These are phyloP conservation scores for Zygoascus flipseniorum DNA, from an alignment of 805 yeast genomes.

Conservation along the genomic window DNA sequence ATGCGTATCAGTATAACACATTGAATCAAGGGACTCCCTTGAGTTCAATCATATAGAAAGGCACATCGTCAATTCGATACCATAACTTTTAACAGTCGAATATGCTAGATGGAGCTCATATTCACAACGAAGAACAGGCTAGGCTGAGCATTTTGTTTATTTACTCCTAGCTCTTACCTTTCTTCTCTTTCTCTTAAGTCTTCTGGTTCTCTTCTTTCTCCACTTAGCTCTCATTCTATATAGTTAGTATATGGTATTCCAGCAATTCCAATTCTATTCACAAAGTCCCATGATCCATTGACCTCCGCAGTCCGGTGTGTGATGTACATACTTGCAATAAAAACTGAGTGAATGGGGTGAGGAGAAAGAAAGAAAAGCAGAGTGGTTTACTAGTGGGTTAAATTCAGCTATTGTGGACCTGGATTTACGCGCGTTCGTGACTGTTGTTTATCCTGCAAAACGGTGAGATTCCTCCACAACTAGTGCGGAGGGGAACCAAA, in stretches of 20 bases:
- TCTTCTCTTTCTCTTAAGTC: constrained; percentile 99
- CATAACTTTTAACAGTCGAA: neutral
- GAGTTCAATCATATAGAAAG: neutral
- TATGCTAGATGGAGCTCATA: neutral
- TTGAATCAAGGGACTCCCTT: neutral
- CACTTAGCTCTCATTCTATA: constrained; percentile 60
- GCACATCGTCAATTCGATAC: neutral
- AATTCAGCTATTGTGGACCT: neutral
- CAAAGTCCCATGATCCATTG: no score
- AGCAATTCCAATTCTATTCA: neutral
- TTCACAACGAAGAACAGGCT: neutral
- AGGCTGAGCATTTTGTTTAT: neutral
- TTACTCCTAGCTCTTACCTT: constrained; percentile 98
- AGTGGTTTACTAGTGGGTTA: neutral
- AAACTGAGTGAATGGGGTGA: constrained; percentile 5
- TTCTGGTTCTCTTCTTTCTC: constrained; percentile 99
- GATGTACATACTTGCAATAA: constrained; percentile 8
- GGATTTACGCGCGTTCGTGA: neutral
- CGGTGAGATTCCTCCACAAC: neutral
- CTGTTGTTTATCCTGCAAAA: neutral
- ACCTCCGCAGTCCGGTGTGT: no score
- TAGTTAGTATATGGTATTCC: neutral
- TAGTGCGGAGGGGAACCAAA: neutral
- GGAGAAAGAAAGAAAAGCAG: constrained; percentile 4
- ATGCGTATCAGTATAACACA: neutral